A percentile compares a stretch with the other conserved stretches of the same genome.
Evolutionary conservation across 345 rosid species (phyloP).

Genomic region (Raphanus raphanistrum): DNA sequence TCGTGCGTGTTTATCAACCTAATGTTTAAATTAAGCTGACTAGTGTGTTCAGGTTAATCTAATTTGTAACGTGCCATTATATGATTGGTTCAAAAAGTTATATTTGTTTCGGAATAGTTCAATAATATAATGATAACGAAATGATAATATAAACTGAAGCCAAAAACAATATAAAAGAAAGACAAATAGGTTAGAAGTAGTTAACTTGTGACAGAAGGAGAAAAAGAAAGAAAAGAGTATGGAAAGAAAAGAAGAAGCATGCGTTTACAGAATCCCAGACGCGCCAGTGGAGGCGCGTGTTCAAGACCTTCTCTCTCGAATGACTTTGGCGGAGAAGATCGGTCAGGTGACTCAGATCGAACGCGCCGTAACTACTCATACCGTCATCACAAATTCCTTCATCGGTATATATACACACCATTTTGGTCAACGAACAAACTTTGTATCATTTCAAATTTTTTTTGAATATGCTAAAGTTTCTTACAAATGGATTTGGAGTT

Average conservation of each 20-base stretch:
- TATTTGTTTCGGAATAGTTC: neutral
- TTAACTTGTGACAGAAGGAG: neutral
- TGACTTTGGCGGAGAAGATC: conserved; percentile 73
- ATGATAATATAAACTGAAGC: neutral
- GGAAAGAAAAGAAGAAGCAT: neutral
- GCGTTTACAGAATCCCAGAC: conserved; percentile 41
- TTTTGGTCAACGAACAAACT: neutral
- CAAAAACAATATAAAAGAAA: neutral
- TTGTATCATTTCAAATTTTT: no score
- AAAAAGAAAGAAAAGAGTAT: neutral
- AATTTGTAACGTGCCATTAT: neutral
- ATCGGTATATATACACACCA: conserved; percentile 25
- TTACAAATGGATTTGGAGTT: neutral
- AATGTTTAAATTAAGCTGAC: neutral
- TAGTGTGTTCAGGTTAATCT: neutral
- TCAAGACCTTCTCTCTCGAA: conserved; percentile 70
- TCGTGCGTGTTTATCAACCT: neutral
- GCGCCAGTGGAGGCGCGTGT: conserved; percentile 69
- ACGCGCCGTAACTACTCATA: conserved; percentile 20
- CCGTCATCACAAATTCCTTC: conserved; percentile 20
- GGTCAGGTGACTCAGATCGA: conserved; percentile 67
- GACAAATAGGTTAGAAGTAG: neutral
- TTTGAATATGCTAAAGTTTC: neutral
- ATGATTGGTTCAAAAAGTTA: neutral
- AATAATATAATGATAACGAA: neutral